Base-by-base conservation (phyloP, 2,329 filamentous ascomycete genomes). In the Nothopassalora personata region DNA sequence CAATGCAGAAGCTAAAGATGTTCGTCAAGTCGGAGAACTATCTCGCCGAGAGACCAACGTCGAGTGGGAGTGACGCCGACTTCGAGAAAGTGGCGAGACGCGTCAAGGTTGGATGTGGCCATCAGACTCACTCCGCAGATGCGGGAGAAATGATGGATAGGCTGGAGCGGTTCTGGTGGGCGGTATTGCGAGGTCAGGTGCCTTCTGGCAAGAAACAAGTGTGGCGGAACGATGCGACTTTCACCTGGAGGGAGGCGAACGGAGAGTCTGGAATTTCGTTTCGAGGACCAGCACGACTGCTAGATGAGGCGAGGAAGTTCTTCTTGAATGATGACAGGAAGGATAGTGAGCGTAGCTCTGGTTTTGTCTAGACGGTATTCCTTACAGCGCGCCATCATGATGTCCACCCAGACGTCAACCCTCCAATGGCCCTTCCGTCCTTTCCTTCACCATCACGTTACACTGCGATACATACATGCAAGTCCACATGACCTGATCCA, bases 71-170 rank as follows among this genome's bases (percentile, higher is more conserved):
- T 45, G 70, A 66, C 15, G 59, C 57, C 31, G 68, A 57, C 8
- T 71, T 66, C 62, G 60, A 65, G 6, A 45, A 64, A 11, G 63
- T 71, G 8, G 34, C 67, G 2, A 58, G 57, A 15, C 57, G 59
- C 46, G 64, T 70, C 30, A 69, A 63, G 59, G 59, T 68, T 8
- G 60, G 49, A 68, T 68, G 48, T 72, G 75, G 74, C 1, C 75
- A 78, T 66, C 66, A 72, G 30, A 78, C 75, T 1, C 65, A 69
- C 34, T 60, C 64, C 9, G 72, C 64, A 1, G 74, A 77, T 63
- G 75, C 70, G 2, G 72, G 73, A 54, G 64, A 71, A 31, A 72
- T 75, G 57, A 63, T 78, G 53, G 59, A 70, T 7, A 67, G 70
- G 31, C 68, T 76, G 15, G 67, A 69, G 57, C 59, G 56, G 3